Base-by-base conservation (phyloP, 192 early-diverging fungal genomes). In the Lobosporangium transversale region DNA sequence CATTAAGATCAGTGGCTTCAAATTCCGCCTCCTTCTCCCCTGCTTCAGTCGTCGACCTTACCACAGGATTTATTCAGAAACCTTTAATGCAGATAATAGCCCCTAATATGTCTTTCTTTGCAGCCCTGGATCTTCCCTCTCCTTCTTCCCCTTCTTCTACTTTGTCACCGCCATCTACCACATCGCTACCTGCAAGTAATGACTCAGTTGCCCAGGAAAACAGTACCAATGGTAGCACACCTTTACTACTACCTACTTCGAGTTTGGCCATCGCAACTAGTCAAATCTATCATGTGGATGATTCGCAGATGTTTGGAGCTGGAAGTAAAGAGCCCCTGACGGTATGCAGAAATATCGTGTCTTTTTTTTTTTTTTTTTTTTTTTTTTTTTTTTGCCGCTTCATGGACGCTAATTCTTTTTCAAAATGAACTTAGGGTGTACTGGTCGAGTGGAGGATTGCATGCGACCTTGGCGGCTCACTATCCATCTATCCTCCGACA, bases 361-460 rank as follows among this genome's bases (percentile, higher is more conserved):
- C 37, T 40, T 14, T 14, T 40, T 14, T 40, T 14, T 40, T 40
- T 14, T 40, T 40, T 14, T 14, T 40, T 7, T 40, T 40, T 14
- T 40, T 40, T 40, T 40, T 40, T 40, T 40, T 40, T 40, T 40
- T 40, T 10, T 40, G 37, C 37, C 14, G 37, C 37, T 7, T 40
- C 14, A 10, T 40, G 37, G 17, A 48, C 27, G 18, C 37, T 17
- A 17, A 3, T 31, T 48, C 24, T 35, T 61, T 7, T 49, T 49
- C n/a, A n/a, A n/a, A n/a, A n/a, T n/a, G n/a, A n/a, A n/a, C 43
- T 12, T 52, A 76, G 73, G 73, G 73, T 2, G 45, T 67, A 11
- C 20, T 76, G 47, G 62, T 76, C 20, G 73, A 76, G 23, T 76
- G 73, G 73, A 67, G 26, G 18, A 52, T 67, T 2, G 73, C 64